Base-by-base conservation (phyloP, 2,329 filamentous ascomycete genomes). In the Graphilbum fragrans region DNA sequence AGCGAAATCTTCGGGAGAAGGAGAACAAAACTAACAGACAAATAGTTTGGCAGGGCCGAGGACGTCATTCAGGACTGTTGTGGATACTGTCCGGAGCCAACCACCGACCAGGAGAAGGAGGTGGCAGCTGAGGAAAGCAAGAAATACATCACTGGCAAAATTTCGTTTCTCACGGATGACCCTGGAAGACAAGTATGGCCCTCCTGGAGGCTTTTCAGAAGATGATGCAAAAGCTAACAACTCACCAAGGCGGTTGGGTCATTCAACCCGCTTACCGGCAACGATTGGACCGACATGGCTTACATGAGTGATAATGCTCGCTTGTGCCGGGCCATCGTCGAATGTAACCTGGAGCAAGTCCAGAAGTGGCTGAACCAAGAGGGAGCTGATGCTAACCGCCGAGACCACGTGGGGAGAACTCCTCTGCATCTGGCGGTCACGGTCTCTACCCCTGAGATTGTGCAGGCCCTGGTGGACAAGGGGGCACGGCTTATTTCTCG, bases 271-370 rank as follows among this genome's bases (percentile, higher is more conserved):
- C 68, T 90, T 31, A 88, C 82, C 0, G 78, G 86, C 34, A 71
- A 85, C 39, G 85, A 92, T 53, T 93, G 86, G 84, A 92, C 86
- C 1, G 83, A 88, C 49, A 92, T 93, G 85, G 85, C 86, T 0
- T 94, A 93, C 49, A 71, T 93, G 29, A 83, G 85, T 11, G 84
- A 87, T 49, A 88, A 84, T 1, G 77, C 76, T 31, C 68, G 73
- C 16, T 67, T 94, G 2, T 93, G 84, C 52, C 81, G 87, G 53
- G 86, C 83, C 1, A 93, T 94, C 43, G 76, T 88, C 4, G 78
- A 87, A 50, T 66, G 72, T 2, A 80, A 93, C 56, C 50, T 81
- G 3, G 77, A 84, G 31, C 71, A 76, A 47, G 81, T 93, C 3
- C 59, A 75, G 50, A 74, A 78, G 49, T 93, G 84, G 80, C 66